These are phyloP conservation scores for Chaetomium sp. DNA, from an alignment of 2,329 filamentous ascomycete genomes.

Conservation along the genomic window DNA sequence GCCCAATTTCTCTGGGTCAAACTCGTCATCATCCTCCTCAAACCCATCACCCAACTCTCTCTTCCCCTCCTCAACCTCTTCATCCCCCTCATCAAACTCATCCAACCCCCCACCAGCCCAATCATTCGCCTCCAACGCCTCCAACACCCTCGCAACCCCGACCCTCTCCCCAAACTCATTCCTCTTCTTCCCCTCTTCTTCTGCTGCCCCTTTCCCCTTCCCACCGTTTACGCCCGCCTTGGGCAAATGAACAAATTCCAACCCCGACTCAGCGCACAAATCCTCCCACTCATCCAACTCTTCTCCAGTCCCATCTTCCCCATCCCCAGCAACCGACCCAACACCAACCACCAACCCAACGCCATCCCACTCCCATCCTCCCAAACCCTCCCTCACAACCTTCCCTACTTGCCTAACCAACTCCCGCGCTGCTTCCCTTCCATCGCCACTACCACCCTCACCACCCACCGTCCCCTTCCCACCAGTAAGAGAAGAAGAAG, in stretches of 20 bases:
- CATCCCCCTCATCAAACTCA: conserved; percentile 23
- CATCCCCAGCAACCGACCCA: conserved; percentile 20
- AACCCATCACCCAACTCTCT: conserved; percentile 24
- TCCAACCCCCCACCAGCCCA: conserved; percentile 39
- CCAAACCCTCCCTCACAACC: conserved; percentile 51
- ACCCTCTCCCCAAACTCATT: conserved; percentile 58
- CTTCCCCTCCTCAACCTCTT: conserved; percentile 12
- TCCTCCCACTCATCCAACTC: conserved; percentile 57
- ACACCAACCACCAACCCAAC: conserved; percentile 55
- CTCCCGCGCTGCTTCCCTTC: conserved; percentile 28
- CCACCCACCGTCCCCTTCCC: background rate
- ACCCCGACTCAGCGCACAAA: conserved; percentile 46
- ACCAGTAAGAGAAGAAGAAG: background rate
- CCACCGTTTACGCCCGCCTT: conserved; percentile 17
- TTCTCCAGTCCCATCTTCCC: background rate
- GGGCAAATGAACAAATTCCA: conserved; percentile 55
- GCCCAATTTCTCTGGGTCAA: conserved; percentile 43
- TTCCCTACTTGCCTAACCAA: conserved; percentile 48
- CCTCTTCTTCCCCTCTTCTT: conserved; percentile 29
- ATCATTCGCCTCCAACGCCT: conserved; percentile 60
- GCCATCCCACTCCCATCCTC: conserved; percentile 59
- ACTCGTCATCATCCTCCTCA: conserved; percentile 26
- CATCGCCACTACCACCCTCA: background rate
- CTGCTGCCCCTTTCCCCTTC: conserved; percentile 21
- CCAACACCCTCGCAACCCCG: conserved; percentile 51